These are phyloP conservation scores for Candida mattraensis DNA, from an alignment of 805 yeast genomes.

Conservation along the genomic window DNA sequence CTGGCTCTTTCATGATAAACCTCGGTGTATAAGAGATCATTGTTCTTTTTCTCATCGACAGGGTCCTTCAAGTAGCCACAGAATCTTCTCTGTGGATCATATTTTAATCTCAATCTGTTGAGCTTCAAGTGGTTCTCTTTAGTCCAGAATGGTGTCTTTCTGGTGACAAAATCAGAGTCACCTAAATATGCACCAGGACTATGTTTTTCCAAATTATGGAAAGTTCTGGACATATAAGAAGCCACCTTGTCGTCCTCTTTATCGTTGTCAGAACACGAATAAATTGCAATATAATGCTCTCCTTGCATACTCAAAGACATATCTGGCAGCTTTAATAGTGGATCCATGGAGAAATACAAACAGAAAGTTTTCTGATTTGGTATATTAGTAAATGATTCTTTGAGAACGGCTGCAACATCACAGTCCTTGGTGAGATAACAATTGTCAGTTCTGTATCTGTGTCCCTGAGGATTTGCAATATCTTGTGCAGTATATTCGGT, in stretches of 20 bases:
- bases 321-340: slow-evolving; percentile 9
- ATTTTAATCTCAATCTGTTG: slow-evolving; percentile 6
- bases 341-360: slow-evolving; percentile 13
- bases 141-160: slow-evolving; percentile 11
- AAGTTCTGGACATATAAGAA: slow-evolving; percentile 11
- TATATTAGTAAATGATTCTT: slow-evolving; percentile 8
- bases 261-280: slow-evolving; percentile 6
- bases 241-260: slow-evolving; percentile 9
- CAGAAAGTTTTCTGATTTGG: slow-evolving; percentile 13
- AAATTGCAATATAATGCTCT: slow-evolving; percentile 11
- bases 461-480: slow-evolving; percentile 8
- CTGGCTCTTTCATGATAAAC: slow-evolving; percentile 5
- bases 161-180: slow-evolving; percentile 11
- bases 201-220: slow-evolving; percentile 7
- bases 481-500: slow-evolving; percentile 10
- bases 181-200: slow-evolving; percentile 13
- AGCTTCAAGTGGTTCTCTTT: slow-evolving; percentile 8
- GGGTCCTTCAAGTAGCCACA: slow-evolving; percentile 12
- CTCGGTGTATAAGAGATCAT: slow-evolving; percentile 6
- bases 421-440: slow-evolving; percentile 7
- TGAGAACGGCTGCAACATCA: slow-evolving; percentile 8
- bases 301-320: slow-evolving; percentile 13
- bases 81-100: slow-evolving; percentile 8
- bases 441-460: slow-evolving; percentile 12
- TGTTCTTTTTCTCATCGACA: slow-evolving; percentile 5